Evolutionary conservation across 2,329 filamentous ascomycete genomes (phyloP).

Genomic region (Neoascochyta sp.): DNA sequence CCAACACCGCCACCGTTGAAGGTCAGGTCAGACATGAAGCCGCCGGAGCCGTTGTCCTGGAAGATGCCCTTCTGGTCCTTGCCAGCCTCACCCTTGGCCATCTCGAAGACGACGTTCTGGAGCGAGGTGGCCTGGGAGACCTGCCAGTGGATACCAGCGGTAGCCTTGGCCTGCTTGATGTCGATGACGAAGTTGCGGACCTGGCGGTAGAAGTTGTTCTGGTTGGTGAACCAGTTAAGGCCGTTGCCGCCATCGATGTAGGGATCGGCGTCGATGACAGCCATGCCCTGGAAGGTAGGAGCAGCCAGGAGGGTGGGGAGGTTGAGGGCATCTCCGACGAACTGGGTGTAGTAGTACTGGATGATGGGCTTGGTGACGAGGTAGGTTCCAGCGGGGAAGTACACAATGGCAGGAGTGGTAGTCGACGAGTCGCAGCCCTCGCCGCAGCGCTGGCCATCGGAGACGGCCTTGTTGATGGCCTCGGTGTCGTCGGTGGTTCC

Average conservation of each 20-base stretch:
- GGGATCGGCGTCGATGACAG: conserved; percentile 82
- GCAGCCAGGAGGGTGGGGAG: conserved; percentile 68
- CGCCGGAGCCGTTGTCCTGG: conserved; percentile 59
- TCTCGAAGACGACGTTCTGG: conserved; percentile 60
- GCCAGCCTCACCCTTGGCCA: conserved; percentile 45
- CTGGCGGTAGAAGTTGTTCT: conserved; percentile 56
- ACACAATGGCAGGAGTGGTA: conserved; percentile 78
- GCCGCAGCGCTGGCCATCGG: conserved; percentile 75
- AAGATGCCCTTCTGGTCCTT: conserved; percentile 58
- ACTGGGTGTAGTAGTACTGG: conserved; percentile 89
- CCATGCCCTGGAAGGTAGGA: conserved; percentile 72
- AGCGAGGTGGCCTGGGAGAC: conserved; percentile 62
- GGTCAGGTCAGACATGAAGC: conserved; percentile 56
- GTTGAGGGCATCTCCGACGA: conserved; percentile 74
- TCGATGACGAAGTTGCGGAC: conserved; percentile 55
- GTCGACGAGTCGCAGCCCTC: conserved; percentile 79
- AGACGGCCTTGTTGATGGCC: conserved; percentile 82
- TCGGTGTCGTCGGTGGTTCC: conserved; percentile 76
- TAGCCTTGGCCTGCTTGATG: conserved; percentile 37
- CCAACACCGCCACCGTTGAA: conserved; percentile 61
- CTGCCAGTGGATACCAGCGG: conserved; percentile 62
- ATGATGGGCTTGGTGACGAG: conserved; percentile 73
- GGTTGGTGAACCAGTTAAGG: conserved; percentile 51
- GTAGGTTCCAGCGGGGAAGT: conserved; percentile 88
- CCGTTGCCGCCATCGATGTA: conserved; percentile 63